phyloP scores from a whole-genome alignment of 1,139 yeast species.

The Pichia sp. region DNA sequence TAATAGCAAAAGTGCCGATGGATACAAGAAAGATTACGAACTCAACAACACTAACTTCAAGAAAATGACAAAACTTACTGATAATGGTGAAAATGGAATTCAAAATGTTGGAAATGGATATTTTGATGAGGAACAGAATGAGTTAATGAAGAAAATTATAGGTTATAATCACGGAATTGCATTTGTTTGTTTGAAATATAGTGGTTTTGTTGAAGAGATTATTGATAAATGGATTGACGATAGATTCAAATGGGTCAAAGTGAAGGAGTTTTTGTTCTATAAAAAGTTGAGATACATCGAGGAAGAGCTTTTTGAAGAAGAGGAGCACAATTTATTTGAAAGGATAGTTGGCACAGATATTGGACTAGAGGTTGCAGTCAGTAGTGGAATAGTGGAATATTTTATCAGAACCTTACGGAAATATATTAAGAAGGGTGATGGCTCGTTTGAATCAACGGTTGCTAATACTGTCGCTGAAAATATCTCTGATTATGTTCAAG shows the following conservation, averaged over 20 bases:
- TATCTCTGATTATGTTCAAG: too few relatives aligned
- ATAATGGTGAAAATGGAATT: slow-evolving; percentile 29
- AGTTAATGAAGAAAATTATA: slow-evolving; percentile 1
- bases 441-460: too few relatives aligned
- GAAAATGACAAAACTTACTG: neutral
- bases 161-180: slow-evolving; percentile 3
- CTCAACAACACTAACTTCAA: neutral
- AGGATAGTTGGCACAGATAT: neutral
- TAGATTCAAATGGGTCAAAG: slow-evolving; percentile 3
- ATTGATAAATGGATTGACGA: slow-evolving; percentile 7
- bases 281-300: slow-evolving; percentile 2
- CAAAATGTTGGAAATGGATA: neutral
- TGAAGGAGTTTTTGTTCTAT: neutral
- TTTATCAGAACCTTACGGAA: neutral
- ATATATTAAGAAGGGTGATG: neutral
- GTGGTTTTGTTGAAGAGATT: slow-evolving; percentile 5
- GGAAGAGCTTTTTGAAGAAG: neutral
- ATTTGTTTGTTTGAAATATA: slow-evolving; percentile 1
- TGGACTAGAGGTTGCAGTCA: slow-evolving; percentile 1
- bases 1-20: slow-evolving; percentile 9
- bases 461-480: too few relatives aligned
- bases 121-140: neutral
- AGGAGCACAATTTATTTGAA: slow-evolving; percentile 1
- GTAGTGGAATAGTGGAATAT: slow-evolving; percentile 4
- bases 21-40: neutral